Conservation (phyloP, 2,329 filamentous ascomycete species). For the Gnomoniopsis smithogilvyi region DNA sequence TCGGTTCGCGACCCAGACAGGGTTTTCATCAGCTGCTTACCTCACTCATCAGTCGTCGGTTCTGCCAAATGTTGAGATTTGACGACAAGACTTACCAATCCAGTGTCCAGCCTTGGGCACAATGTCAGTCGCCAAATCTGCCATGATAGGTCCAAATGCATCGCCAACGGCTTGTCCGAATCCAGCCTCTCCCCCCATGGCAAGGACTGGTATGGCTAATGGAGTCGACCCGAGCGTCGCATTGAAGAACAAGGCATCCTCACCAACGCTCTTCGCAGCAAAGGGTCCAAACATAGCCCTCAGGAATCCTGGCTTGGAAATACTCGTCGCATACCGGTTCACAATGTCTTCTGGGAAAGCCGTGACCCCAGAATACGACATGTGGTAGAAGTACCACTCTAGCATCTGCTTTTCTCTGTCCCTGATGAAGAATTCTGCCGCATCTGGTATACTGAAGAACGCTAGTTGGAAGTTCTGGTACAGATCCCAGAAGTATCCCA, state of each 20-base stretch:
- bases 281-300: conserved; percentile 37
- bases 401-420: conserved; percentile 40
- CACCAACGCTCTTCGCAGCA: conserved; percentile 26
- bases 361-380: conserved; percentile 36
- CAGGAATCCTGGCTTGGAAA: conserved; percentile 42
- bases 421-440: conserved; percentile 42
- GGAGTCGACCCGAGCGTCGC: conserved; percentile 22
- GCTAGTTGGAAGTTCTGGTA: conserved; percentile 40
- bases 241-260: conserved; percentile 35
- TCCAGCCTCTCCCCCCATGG: conserved; percentile 33
- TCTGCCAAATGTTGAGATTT: neutral
- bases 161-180: conserved; percentile 20
- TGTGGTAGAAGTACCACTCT: conserved; percentile 44
- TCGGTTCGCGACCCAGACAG: conserved; percentile 23
- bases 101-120: conserved; percentile 37
- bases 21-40: conserved; percentile 24
- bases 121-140: conserved; percentile 26
- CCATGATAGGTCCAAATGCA: conserved; percentile 22
- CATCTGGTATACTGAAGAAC: conserved; percentile 44
- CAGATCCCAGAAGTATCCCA: conserved; percentile 33
- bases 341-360: conserved; percentile 36
- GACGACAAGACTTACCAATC: conserved; percentile 29
- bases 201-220: conserved; percentile 29
- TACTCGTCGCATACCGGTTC: conserved; percentile 33
- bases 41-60: neutral